A percentile compares a stretch with the other conserved stretches of the same genome.
Evolutionary conservation across 1,139 yeast species (phyloP).

Genomic region (Yueomyces sp.): DNA sequence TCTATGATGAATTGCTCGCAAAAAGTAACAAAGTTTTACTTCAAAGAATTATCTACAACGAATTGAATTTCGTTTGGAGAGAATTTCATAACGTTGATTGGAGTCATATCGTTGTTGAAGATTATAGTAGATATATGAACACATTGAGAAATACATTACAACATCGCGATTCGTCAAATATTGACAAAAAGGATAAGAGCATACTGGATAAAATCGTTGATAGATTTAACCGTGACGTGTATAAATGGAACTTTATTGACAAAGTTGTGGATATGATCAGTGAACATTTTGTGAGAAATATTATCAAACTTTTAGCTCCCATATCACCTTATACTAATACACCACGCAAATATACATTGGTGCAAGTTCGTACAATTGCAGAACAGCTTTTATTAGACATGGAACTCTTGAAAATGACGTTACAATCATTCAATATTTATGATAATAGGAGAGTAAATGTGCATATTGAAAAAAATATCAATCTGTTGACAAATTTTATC

Average conservation of each 20-base stretch:
- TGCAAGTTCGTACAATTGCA: slow-evolving; percentile 59
- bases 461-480: slow-evolving; percentile 16
- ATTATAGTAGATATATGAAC: slow-evolving; percentile 55
- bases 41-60: slow-evolving; percentile 40
- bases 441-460: slow-evolving; percentile 15
- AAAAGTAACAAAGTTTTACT: slow-evolving; percentile 46
- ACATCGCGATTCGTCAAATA: slow-evolving; percentile 27
- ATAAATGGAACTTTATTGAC: slow-evolving; percentile 62
- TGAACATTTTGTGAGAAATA: slow-evolving; percentile 42
- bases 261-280: slow-evolving; percentile 57
- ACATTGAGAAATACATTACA: slow-evolving; percentile 41
- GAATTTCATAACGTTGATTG: slow-evolving; percentile 77
- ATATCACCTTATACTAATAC: slow-evolving; percentile 11
- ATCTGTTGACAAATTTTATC: slow-evolving; percentile 10
- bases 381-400: slow-evolving; percentile 75
- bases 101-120: slow-evolving; percentile 53
- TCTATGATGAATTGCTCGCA: slow-evolving; percentile 47
- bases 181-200: slow-evolving; percentile 5
- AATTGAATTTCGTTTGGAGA: slow-evolving; percentile 65
- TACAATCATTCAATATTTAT: slow-evolving; percentile 20
- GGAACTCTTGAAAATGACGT: slow-evolving; percentile 44
- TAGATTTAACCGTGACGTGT: slow-evolving; percentile 56
- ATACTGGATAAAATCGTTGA: slow-evolving; percentile 31
- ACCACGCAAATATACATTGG: slow-evolving; percentile 1
- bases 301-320: slow-evolving; percentile 33